Evolutionary conservation across 352 stramenopile species (phyloP), one percentile per base, ranked within the genome.

Genomic region (Phytopythium helicoides): DNA sequence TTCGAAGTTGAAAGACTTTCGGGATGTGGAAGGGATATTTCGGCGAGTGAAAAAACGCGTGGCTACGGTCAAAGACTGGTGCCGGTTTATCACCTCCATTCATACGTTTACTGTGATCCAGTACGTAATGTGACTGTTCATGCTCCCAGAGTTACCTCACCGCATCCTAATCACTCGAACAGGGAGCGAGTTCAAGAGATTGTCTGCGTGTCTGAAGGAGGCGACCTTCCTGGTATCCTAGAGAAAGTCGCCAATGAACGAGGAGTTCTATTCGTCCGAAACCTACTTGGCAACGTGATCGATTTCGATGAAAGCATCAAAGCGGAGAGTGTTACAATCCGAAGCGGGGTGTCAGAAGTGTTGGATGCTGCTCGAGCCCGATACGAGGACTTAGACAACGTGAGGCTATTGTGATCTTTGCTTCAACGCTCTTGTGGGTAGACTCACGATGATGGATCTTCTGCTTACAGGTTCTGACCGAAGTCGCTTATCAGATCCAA

Each of bases 311-410:
- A 89, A 47, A 94, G 76, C 21, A 53, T 73, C 21, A 62, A 77
- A 61, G 77, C 92, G 61, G 68, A 60, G 6, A 66, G 38, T 0
- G 58, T 92, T 12, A 68, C 89, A 38, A 88, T 95, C 47, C 67
- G 79, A 56, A 80, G 66, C 28, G 86, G 78, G 9, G 66, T 95
- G 28, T 94, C 86, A 6, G 72, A 86, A 47, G 61, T 72, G 40
- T 60, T 95, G 37, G 86, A 95, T 62, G 61, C 56, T 28, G 78
- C 81, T 38, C 64, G 86, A 34, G 58, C 71, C 18, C 81, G 80
- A 55, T 92, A 92, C 52, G 74, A 86, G 64, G 69, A 93, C 60
- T 58, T 95, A n/a, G 84, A 95, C 55, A 86, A 93, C 64, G 86
- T 91, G 25, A 48, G 37, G 48, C n/a, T 38, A 31, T 38, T 26